These are phyloP conservation scores for Rosa chinensis DNA, from an alignment of 306 rosid genomes.

Conservation along the genomic window DNA sequence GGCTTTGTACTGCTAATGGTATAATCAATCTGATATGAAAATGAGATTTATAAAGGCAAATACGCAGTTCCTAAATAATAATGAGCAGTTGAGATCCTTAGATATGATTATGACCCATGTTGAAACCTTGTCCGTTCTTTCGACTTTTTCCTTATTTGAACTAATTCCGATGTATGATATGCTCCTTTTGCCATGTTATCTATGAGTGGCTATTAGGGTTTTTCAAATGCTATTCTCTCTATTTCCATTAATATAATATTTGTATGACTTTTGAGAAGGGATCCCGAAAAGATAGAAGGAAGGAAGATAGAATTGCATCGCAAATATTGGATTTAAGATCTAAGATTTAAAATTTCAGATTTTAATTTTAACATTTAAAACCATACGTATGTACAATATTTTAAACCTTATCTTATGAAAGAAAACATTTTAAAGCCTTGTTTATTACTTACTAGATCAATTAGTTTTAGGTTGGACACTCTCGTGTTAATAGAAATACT, in stretches of 20 bases:
- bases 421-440: no score
- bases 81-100: conserved; percentile 28
- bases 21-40: conserved; percentile 27
- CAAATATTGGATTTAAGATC: no score
- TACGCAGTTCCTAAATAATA: conserved; percentile 21
- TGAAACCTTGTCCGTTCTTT: conserved; percentile 51
- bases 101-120: conserved; percentile 47
- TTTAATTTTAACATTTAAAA: no score
- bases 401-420: no score
- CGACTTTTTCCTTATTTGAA: conserved; percentile 23
- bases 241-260: conserved; percentile 9
- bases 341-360: not conserved
- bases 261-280: conserved; percentile 14
- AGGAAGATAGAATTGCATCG: not conserved
- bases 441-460: no score
- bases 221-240: conserved; percentile 10
- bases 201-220: conserved; percentile 21
- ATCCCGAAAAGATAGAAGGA: not conserved
- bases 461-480: no score
- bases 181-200: conserved; percentile 32
- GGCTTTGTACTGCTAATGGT: conserved; percentile 16
- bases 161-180: conserved; percentile 22
- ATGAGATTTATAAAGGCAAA: conserved; percentile 26
- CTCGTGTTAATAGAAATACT: not conserved
- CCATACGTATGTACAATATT: no score